Conservation (phyloP, 2,329 filamentous ascomycete species). For the Plectosphaerella cucumerina region DNA sequence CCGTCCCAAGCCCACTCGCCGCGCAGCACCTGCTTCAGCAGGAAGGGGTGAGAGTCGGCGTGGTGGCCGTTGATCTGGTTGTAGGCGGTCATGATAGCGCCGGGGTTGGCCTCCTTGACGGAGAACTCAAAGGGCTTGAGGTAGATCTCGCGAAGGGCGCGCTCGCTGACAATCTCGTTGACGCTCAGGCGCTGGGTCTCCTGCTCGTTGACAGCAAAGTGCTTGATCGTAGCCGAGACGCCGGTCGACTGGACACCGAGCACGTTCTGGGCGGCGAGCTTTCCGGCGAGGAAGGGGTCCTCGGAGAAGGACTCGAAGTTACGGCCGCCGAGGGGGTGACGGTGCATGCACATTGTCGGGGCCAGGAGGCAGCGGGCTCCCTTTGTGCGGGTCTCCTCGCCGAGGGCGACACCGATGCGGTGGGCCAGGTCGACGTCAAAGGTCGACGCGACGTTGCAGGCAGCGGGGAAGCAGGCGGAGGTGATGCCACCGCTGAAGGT, state of each 20-base stretch:
- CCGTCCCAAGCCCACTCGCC: constrained; percentile 56
- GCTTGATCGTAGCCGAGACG: constrained; percentile 33
- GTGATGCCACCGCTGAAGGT: constrained; percentile 62
- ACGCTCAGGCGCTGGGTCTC: constrained; percentile 1
- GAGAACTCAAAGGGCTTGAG: constrained; percentile 30
- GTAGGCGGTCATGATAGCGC: constrained; percentile 32
- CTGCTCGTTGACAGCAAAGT: constrained; percentile 29
- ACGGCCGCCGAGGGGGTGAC: constrained; percentile 5
- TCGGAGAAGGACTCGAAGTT: constrained; percentile 22
- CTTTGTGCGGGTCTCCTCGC: constrained; percentile 49
- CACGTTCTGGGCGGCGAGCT: constrained; percentile 13
- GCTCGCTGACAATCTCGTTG: constrained; percentile 44
- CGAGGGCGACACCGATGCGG: constrained; percentile 45
- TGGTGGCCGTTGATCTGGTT: constrained; percentile 35
- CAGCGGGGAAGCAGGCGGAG: constrained; percentile 57
- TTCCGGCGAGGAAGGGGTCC: constrained; percentile 4
- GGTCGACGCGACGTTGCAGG: constrained; percentile 52
- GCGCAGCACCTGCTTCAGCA: constrained; percentile 46
- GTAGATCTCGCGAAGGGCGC: constrained; percentile 45
- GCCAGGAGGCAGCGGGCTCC: constrained; percentile 30
- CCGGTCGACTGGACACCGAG: constrained; percentile 35
- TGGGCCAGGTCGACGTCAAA: constrained; percentile 51
- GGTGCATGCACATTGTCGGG: constrained; percentile 6
- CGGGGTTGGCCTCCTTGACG: constrained; percentile 26
- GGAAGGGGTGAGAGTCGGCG: constrained; percentile 34